Base-by-base conservation (phyloP, 1,284 basidiomycete species). In the Irpex lacteus region DNA sequence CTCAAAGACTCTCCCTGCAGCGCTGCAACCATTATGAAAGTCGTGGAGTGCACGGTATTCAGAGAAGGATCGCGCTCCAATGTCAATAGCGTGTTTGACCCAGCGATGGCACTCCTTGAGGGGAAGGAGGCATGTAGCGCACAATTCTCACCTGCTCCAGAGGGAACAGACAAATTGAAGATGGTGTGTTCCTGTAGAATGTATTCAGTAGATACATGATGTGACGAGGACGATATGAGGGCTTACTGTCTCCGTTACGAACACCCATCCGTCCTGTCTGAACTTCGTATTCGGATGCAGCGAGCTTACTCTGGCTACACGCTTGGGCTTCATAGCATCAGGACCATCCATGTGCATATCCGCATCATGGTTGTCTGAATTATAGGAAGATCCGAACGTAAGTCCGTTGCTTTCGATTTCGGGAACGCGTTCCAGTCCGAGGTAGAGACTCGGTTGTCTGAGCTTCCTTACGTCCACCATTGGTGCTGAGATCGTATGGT, bases 361-460 rank as follows among this genome's bases (percentile, higher is more conserved):
- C 32, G 60, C 63, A 26, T 26, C 26, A 26, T 26, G 26, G 4
- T 26, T 8, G 13, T 18, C 60, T 11, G 15, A 56, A 44, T 26
- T 37, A 49, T 34, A 21, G 32, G 54, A 15, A 26, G 54, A 32
- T 13, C 60, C 49, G n/a, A 37, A 40, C 37, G 36, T 62, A 52
- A 53, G 62, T 50, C 44, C 19, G 18, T 38, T 21, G n/a, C 26
- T 36, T 56, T 64, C 62, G 56, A 65, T 65, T 18, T 60, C 61
- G 4, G 67, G 68, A 26, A 69, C 66, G 38, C 69, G 66, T 44
- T 71, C 70, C 32, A 71, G 61, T 7, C 70, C 70, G 13, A 68
- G 62, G 56, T 71, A 71, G 13, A 68, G 63, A 60, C 70, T 70
- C 54, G 69, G 70, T 8, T 61, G 61, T 7, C 65, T 66, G 19